Conservation (phyloP, 2,329 filamentous ascomycete species). For the Celoporthe dispersa region DNA sequence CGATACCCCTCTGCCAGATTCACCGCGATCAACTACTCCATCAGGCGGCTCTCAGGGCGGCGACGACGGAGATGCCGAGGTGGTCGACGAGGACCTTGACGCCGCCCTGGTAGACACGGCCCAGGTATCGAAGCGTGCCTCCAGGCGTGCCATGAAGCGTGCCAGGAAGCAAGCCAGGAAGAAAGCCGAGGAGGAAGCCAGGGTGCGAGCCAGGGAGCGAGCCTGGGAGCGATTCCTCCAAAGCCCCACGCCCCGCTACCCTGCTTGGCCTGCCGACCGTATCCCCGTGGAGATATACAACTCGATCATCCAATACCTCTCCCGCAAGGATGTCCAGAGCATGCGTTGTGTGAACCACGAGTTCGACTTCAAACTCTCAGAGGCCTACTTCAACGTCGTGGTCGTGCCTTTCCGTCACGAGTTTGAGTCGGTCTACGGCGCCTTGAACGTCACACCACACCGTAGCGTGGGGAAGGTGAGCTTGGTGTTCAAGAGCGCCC, state of each 20-base stretch:
- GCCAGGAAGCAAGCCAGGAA: neutral
- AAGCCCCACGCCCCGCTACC: no score
- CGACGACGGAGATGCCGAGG: neutral
- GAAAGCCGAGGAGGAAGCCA: neutral
- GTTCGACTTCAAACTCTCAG: slow-evolving; percentile 42
- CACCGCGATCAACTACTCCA: neutral
- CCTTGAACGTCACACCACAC: slow-evolving; percentile 43
- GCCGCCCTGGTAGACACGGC: neutral
- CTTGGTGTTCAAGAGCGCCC: slow-evolving; percentile 32
- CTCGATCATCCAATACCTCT: slow-evolving; percentile 58
- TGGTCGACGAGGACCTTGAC: neutral
- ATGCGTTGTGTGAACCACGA: slow-evolving; percentile 66
- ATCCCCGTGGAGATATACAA: slow-evolving; percentile 68
- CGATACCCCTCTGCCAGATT: neutral
- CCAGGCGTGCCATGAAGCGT: neutral
- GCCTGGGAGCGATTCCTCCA: no score
- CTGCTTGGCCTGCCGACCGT: slow-evolving; percentile 39
- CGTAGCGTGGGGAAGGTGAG: slow-evolving; percentile 24
- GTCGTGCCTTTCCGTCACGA: slow-evolving; percentile 69
- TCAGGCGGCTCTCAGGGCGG: neutral
- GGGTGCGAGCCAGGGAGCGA: neutral
- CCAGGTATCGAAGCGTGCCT: neutral
- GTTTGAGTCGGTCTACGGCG: slow-evolving; percentile 43
- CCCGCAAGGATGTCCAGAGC: slow-evolving; percentile 60
- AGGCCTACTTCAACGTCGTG: slow-evolving; percentile 61